These are phyloP conservation scores for Phalaenopsis hybrid DNA, from an alignment of 116 monocot species.

Conservation along the genomic window DNA sequence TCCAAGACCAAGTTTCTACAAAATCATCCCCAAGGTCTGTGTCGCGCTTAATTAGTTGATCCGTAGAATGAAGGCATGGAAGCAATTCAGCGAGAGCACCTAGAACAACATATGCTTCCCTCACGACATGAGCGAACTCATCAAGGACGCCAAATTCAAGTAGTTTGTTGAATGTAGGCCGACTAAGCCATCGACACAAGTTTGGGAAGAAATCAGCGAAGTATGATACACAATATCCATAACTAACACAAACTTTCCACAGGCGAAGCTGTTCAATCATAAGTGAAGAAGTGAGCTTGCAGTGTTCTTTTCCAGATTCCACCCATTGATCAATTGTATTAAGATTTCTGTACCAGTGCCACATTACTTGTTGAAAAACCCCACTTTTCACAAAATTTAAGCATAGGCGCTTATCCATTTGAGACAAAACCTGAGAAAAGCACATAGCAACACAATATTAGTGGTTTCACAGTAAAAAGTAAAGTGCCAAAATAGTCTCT, in stretches of 20 bases:
- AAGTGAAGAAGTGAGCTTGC: constrained; percentile 50
- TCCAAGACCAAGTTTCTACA: constrained; percentile 76
- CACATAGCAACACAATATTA: background rate
- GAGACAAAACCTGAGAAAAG: constrained; percentile 57
- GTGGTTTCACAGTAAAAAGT: background rate
- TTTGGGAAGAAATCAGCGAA: constrained; percentile 78
- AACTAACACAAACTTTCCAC: constrained; percentile 81
- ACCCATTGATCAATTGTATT: constrained; percentile 65
- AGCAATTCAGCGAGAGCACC: constrained; percentile 58
- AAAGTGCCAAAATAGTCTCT: too few species aligned
- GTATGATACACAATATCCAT: constrained; percentile 70
- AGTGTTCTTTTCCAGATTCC: constrained; percentile 52
- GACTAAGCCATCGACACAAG: constrained; percentile 64
- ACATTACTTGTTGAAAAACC: constrained; percentile 61
- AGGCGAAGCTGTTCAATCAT: constrained; percentile 80
- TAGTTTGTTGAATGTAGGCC: constrained; percentile 60
- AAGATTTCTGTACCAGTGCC: constrained; percentile 59
- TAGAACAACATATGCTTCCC: constrained; percentile 67
- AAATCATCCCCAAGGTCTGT: constrained; percentile 13
- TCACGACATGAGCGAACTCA: constrained; percentile 65
- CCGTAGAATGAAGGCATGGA: constrained; percentile 66
- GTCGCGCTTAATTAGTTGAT: constrained; percentile 33
- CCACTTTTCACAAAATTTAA: constrained; percentile 56
- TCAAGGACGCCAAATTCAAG: constrained; percentile 40
- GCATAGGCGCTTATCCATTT: constrained; percentile 56